Percentiles rank a stretch among this genome's conserved stretches.
phyloP scores from a whole-genome alignment of 257 asterid genomes.

The Solanum ossicruentum region DNA sequence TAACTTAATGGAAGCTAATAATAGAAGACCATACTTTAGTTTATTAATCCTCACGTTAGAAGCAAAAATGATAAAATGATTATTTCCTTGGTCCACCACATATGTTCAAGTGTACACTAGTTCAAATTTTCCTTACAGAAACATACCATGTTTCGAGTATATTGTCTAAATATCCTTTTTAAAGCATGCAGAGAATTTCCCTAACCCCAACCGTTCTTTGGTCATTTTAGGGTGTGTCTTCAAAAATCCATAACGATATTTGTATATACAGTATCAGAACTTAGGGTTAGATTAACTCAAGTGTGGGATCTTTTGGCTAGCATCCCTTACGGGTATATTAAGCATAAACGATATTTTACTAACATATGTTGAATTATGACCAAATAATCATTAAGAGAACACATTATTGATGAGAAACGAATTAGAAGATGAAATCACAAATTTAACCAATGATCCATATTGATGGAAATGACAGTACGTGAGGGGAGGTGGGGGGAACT shows the following conservation, averaged over 20 bases:
- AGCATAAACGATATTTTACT: neutral
- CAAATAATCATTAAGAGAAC: neutral
- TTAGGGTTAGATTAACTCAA: neutral
- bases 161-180: neutral
- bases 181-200: neutral
- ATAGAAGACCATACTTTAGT: neutral
- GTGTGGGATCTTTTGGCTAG: no score
- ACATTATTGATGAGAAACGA: neutral
- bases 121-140: neutral
- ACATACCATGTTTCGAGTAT: neutral
- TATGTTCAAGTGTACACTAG: neutral
- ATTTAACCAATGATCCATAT: neutral
- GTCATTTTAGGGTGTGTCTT: neutral
- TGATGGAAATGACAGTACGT: slow-evolving; percentile 4
- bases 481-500: neutral
- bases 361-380: neutral
- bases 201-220: neutral
- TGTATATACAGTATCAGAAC: neutral
- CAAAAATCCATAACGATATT: neutral
- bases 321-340: neutral
- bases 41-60: neutral
- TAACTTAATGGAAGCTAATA: neutral
- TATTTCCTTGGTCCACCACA: neutral
- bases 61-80: neutral
- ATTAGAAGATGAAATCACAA: neutral